These are phyloP conservation scores for Dothiorella sarmentorum DNA, from an alignment of 2,329 filamentous ascomycete genomes.

Conservation along the genomic window DNA sequence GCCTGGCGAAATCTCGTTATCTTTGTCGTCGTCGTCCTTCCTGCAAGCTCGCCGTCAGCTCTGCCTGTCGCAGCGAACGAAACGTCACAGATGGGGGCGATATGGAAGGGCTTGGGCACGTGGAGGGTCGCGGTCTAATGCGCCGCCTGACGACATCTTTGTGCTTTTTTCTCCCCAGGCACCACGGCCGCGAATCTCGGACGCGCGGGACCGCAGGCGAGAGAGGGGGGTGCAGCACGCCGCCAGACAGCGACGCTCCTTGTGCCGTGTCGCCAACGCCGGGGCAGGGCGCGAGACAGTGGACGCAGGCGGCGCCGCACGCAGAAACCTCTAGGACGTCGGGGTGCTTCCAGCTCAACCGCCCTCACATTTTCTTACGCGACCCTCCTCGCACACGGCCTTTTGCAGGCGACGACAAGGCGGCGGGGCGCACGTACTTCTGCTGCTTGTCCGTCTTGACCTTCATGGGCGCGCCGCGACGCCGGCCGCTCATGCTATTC, in stretches of 20 bases:
- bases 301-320: conserved; percentile 14
- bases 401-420: conserved; percentile 13
- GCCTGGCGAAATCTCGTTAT: conserved; percentile 42
- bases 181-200: background rate
- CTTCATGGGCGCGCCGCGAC: conserved; percentile 39
- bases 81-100: background rate
- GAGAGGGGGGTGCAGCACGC: background rate
- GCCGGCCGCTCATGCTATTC: conserved; percentile 24
- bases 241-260: conserved; percentile 8
- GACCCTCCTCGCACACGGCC: conserved; percentile 10
- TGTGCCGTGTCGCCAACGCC: conserved; percentile 10
- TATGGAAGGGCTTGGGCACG: conserved; percentile 12
- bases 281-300: conserved; percentile 12
- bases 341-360: conserved; percentile 22
- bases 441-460: conserved; percentile 57
- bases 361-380: conserved; percentile 21
- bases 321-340: conserved; percentile 10
- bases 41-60: conserved; percentile 27
- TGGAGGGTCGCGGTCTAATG: conserved; percentile 17
- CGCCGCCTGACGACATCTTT: conserved; percentile 18
- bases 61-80: background rate
- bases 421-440: conserved; percentile 40
- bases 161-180: conserved; percentile 4
- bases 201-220: background rate
- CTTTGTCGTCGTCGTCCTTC: conserved; percentile 41